Evolutionary conservation across 2,329 filamentous ascomycete species (phyloP).

Genomic region (Diplodia scrobiculata): DNA sequence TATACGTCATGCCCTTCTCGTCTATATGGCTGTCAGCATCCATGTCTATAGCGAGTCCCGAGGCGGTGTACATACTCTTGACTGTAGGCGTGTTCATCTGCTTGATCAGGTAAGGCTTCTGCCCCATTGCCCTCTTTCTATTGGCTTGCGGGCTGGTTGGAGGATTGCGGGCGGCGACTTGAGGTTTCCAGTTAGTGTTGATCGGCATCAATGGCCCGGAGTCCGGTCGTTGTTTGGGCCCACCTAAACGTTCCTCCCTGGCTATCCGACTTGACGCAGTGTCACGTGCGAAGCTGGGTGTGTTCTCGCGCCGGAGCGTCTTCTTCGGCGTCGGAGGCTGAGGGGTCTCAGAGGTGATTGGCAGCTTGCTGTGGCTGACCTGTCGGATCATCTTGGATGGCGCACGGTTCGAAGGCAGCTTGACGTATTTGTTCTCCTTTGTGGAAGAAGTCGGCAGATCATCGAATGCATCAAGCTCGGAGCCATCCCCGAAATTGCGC

Average conservation of each 20-base stretch:
- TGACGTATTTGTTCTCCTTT: conserved; percentile 78
- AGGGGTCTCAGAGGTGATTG: conserved; percentile 49
- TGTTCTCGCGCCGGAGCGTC: conserved; percentile 54
- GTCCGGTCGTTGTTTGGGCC: conserved; percentile 48
- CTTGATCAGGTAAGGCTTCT: conserved; percentile 87
- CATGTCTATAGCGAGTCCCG: conserved; percentile 10
- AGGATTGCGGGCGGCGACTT: conserved; percentile 55
- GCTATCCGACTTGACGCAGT: conserved; percentile 67
- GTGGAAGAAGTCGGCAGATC: conserved; percentile 86
- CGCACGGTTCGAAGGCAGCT: conserved; percentile 71
- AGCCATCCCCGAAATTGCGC: conserved; percentile 84
- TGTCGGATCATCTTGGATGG: conserved; percentile 64
- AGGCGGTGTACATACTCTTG: conserved; percentile 66
- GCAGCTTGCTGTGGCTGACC: conserved; percentile 50
- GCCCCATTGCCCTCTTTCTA: conserved; percentile 54
- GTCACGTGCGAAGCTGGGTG: conserved; percentile 66
- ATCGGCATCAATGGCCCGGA: conserved; percentile 55
- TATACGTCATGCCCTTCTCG: conserved; percentile 95
- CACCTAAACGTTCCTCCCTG: conserved; percentile 60
- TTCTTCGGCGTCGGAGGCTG: conserved; percentile 59
- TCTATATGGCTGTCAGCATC: conserved; percentile 53
- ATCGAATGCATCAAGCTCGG: conserved; percentile 90
- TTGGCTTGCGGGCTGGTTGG: conserved; percentile 54
- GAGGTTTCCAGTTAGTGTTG: conserved; percentile 62
- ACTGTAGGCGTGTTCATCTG: conserved; percentile 75